Conservation (phyloP, 768 basidiomycete genomes). For the Cubamyces lactineus region DNA sequence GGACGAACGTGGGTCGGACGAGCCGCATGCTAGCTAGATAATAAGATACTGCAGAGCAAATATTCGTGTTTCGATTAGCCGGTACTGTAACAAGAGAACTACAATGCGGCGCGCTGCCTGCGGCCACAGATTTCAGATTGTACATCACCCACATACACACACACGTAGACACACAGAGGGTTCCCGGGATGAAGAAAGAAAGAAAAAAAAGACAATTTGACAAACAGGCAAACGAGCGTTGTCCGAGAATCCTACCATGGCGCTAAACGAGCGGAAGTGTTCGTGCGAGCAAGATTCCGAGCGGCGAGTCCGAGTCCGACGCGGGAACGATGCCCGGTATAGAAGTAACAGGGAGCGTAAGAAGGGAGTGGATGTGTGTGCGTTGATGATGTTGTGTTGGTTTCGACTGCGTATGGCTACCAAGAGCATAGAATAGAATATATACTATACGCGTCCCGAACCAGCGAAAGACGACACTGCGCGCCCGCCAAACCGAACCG, state of each 20-base stretch:
- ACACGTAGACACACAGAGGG: background rate
- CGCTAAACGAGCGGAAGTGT: slow-evolving; percentile 17
- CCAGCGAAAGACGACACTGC: slow-evolving; percentile 14
- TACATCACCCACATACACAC: background rate
- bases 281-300: background rate
- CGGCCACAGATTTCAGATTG: background rate
- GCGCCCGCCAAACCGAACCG: background rate
- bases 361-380: slow-evolving; percentile 3
- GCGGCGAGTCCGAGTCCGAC: slow-evolving; percentile 5
- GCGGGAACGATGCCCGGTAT: slow-evolving; percentile 5
- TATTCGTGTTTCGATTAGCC: slow-evolving; percentile 17
- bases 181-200: background rate
- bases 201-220: slow-evolving; percentile 5
- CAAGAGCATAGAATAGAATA: slow-evolving; percentile 9
- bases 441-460: slow-evolving; percentile 22
- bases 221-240: background rate
- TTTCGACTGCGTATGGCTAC: background rate
- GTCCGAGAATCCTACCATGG: slow-evolving; percentile 15
- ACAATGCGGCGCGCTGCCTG: slow-evolving; percentile 8
- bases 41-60: slow-evolving; percentile 6
- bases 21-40: background rate
- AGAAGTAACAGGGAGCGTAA: slow-evolving; percentile 1
- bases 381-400: background rate
- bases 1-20: no score
- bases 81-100: slow-evolving; percentile 21